phyloP scores from a whole-genome alignment of 164 flowering plant species.

The Piper longum region DNA sequence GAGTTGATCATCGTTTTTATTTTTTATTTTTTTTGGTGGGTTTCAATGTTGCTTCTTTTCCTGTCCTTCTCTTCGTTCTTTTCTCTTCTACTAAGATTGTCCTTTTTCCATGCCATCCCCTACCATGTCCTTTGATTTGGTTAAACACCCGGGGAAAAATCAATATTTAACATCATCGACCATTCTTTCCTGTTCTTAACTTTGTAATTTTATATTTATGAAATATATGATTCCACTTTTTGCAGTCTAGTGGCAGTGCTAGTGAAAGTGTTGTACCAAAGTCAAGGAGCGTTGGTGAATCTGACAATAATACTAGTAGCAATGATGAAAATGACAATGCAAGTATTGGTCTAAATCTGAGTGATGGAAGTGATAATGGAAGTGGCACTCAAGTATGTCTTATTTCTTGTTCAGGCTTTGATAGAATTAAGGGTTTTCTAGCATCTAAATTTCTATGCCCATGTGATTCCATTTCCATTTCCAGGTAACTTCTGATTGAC shows the following conservation, averaged over 20 bases:
- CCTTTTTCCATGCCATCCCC: too few species aligned
- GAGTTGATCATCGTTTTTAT: too few species aligned
- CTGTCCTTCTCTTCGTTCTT: background rate
- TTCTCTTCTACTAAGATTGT: background rate
- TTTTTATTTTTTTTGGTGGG: too few species aligned
- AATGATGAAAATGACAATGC: constrained; percentile 31
- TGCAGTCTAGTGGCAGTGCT: constrained; percentile 66
- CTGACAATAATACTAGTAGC: constrained; percentile 35
- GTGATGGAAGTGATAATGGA: constrained; percentile 53
- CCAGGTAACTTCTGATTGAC: too few species aligned
- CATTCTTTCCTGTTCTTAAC: background rate
- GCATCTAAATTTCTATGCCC: too few species aligned
- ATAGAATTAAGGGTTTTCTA: background rate
- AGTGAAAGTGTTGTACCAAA: constrained; percentile 50
- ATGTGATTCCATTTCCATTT: too few species aligned
- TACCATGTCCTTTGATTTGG: too few species aligned
- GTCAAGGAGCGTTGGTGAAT: constrained; percentile 25
- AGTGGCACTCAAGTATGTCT: constrained; percentile 47
- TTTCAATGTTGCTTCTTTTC: background rate
- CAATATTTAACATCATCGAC: background rate
- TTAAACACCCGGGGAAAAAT: too few species aligned
- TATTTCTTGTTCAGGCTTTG: background rate
- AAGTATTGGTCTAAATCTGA: constrained; percentile 25
- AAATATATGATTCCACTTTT: background rate
- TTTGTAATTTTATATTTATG: background rate